Evolutionary conservation across 2,329 filamentous ascomycete genomes (phyloP).

Genomic region (Beauveria medogensis): DNA sequence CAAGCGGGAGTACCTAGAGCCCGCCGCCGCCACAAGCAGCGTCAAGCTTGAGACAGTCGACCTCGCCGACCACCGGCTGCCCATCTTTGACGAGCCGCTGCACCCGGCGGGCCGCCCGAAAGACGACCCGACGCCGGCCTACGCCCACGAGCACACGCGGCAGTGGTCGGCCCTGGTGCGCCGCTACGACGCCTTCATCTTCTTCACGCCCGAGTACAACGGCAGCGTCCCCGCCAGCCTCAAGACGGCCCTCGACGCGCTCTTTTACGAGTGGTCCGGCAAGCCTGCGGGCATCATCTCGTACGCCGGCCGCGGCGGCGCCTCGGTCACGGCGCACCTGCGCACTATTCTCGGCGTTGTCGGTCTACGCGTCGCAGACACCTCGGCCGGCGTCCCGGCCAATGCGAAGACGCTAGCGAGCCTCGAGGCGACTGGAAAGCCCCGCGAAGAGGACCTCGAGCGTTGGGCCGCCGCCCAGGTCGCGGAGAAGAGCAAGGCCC

Average conservation of each 20-base stretch:
- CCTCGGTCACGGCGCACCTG: not conserved
- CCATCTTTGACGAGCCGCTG: constrained; percentile 31
- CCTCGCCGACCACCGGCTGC: constrained; percentile 30
- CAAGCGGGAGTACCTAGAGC: constrained; percentile 22
- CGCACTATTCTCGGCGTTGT: not conserved
- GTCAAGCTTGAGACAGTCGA: constrained; percentile 24
- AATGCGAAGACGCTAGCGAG: constrained; percentile 3
- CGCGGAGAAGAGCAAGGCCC: not conserved
- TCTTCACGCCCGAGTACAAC: constrained; percentile 44
- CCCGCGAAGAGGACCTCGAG: constrained; percentile 5
- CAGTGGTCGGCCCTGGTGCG: constrained; percentile 34
- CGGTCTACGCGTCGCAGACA: not conserved
- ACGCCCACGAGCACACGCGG: constrained; percentile 28
- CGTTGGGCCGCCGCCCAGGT: constrained; percentile 1
- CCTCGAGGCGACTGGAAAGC: not conserved
- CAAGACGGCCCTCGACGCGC: constrained; percentile 53
- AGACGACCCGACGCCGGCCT: constrained; percentile 19
- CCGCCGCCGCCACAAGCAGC: constrained; percentile 14
- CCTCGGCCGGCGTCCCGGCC: not conserved
- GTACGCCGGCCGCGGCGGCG: constrained; percentile 40
- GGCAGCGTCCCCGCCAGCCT: constrained; percentile 40
- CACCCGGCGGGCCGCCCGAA: constrained; percentile 28
- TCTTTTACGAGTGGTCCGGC: constrained; percentile 46
- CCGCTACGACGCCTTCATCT: constrained; percentile 33
- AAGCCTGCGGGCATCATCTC: constrained; percentile 45